Evolutionary conservation across 768 basidiomycete genomes (phyloP).

Genomic region (Omphalotus guepiniiformis): DNA sequence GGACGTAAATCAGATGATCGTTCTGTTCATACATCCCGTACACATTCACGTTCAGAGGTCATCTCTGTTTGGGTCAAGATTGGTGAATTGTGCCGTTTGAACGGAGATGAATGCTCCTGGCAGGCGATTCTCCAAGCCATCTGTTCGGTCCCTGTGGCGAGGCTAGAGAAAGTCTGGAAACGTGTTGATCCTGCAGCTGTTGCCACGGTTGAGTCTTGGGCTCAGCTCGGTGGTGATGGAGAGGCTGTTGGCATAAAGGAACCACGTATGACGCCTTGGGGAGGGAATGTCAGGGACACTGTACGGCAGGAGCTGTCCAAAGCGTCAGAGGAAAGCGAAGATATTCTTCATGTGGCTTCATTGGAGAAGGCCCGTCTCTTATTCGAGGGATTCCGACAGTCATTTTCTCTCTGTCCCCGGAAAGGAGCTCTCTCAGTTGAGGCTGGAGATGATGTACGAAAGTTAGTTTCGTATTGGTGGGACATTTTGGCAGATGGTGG

Average conservation of each 20-base stretch:
- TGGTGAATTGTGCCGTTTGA: slow-evolving; percentile 66
- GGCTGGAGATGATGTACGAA: slow-evolving; percentile 40
- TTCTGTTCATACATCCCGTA: slow-evolving; percentile 40
- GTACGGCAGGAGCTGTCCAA: slow-evolving; percentile 44
- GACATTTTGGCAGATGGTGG: slow-evolving; percentile 38
- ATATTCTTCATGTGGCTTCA: slow-evolving; percentile 36
- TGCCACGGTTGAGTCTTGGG: slow-evolving; percentile 64
- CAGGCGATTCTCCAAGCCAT: slow-evolving; percentile 66
- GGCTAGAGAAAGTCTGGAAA: slow-evolving; percentile 78
- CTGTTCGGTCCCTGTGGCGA: slow-evolving; percentile 68
- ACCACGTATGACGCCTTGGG: slow-evolving; percentile 63
- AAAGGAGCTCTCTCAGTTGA: slow-evolving; percentile 32
- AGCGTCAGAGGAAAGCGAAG: slow-evolving; percentile 41
- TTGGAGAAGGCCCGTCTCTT: slow-evolving; percentile 37
- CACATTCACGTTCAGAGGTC: slow-evolving; percentile 69
- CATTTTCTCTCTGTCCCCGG: slow-evolving; percentile 50
- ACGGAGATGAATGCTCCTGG: slow-evolving; percentile 81
- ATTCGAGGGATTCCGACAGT: slow-evolving; percentile 51
- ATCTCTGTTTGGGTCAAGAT: slow-evolving; percentile 70
- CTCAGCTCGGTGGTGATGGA: slow-evolving; percentile 37
- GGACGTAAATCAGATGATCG: slow-evolving; percentile 32
- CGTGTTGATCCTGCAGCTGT: slow-evolving; percentile 60
- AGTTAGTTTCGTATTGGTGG: slow-evolving; percentile 56
- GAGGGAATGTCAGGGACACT: slow-evolving; percentile 49
- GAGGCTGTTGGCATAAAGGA: slow-evolving; percentile 30